These are phyloP conservation scores for Phialophora expanda DNA, from an alignment of 2,329 filamentous ascomycete species.

Conservation along the genomic window DNA sequence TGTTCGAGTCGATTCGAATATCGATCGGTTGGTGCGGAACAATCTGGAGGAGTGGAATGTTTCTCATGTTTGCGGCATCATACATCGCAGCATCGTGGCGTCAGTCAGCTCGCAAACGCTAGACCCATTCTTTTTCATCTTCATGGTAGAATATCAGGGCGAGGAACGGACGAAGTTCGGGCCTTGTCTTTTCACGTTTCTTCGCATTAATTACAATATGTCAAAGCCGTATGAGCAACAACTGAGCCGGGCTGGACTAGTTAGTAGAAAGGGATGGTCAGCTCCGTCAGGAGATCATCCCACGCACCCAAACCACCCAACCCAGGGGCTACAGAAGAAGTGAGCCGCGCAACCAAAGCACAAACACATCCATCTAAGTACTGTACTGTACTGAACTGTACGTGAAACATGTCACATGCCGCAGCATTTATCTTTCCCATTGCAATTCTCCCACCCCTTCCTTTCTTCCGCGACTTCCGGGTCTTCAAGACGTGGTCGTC, in stretches of 20 bases:
- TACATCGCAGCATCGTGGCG: too few species aligned
- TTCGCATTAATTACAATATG: neutral
- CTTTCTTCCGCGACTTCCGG: neutral
- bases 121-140: too few species aligned
- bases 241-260: neutral
- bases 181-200: neutral
- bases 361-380: neutral
- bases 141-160: neutral
- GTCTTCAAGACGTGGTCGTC: neutral
- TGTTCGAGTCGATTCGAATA: neutral
- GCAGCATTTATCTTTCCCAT: neutral
- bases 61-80: conserved; percentile 15
- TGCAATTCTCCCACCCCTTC: neutral
- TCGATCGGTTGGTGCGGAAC: neutral
- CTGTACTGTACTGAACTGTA: neutral
- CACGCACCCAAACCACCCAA: neutral
- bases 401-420: neutral
- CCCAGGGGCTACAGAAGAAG: neutral
- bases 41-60: conserved; percentile 21
- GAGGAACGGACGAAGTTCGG: neutral
- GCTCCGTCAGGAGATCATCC: neutral
- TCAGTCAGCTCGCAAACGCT: neutral
- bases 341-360: neutral
- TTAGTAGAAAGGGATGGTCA: neutral
- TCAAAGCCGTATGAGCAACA: neutral